Conservation (phyloP, 805 yeast species). For the Cephaloascus albidus region DNA sequence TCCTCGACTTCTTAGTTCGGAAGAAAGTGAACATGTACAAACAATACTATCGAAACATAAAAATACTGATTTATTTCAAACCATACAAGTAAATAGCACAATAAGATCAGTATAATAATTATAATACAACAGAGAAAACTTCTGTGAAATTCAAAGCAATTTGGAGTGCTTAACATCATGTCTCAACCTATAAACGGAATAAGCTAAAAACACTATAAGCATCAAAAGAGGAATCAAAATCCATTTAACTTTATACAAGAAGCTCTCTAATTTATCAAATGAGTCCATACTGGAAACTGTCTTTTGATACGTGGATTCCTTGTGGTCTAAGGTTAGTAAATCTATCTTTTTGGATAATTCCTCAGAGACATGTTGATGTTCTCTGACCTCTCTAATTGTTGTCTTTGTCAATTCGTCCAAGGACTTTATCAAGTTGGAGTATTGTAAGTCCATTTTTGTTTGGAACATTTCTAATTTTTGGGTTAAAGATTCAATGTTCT, state of each 20-base stretch:
- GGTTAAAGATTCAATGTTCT: neutral
- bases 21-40: too few relatives aligned
- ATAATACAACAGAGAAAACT: too few relatives aligned
- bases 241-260: constrained; percentile 20
- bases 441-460: constrained; percentile 16
- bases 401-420: constrained; percentile 22
- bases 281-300: constrained; percentile 1
- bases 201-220: constrained; percentile 28
- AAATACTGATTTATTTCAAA: too few relatives aligned
- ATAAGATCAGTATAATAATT: too few relatives aligned
- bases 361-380: constrained; percentile 24
- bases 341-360: constrained; percentile 27
- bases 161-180: constrained; percentile 57
- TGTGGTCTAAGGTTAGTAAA: constrained; percentile 27
- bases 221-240: constrained; percentile 29
- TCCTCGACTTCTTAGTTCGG: too few relatives aligned
- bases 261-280: constrained; percentile 1
- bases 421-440: constrained; percentile 19
- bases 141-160: constrained; percentile 24
- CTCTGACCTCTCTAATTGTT: constrained; percentile 30
- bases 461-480: constrained; percentile 2
- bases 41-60: too few relatives aligned
- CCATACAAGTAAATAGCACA: too few relatives aligned
- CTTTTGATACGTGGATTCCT: constrained; percentile 22
- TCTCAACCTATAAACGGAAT: constrained; percentile 44